These are phyloP conservation scores for Amphirosellinia nigrospora DNA, from an alignment of 495 filamentous ascomycete genomes.

Conservation along the genomic window DNA sequence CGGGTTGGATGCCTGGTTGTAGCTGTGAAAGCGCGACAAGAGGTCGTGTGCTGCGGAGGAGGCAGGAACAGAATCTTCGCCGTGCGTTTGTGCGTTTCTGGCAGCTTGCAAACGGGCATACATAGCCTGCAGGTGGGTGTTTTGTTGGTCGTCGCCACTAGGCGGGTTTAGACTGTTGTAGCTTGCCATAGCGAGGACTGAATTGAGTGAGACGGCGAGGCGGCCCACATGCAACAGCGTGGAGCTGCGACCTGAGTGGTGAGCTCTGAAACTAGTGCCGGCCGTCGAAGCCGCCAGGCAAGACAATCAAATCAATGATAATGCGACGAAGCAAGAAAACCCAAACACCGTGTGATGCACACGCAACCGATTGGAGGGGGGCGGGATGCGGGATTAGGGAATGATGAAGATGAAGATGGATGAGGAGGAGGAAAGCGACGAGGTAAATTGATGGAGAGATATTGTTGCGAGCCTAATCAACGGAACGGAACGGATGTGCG, in stretches of 20 bases:
- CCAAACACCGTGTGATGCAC: neutral
- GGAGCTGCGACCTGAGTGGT: conserved; percentile 8
- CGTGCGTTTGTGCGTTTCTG: conserved; percentile 32
- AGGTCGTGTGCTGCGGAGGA: conserved; percentile 34
- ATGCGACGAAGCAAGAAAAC: neutral
- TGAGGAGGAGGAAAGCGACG: conserved; percentile 19
- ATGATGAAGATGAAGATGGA: conserved; percentile 39
- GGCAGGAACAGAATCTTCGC: conserved; percentile 29
- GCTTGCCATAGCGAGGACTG: conserved; percentile 47
- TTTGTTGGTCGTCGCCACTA: conserved; percentile 39
- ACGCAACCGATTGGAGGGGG: neutral
- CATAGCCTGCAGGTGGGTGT: conserved; percentile 38
- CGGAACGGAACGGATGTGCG: conserved; percentile 7
- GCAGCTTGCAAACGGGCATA: conserved; percentile 39
- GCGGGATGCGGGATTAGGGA: neutral
- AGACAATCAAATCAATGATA: neutral
- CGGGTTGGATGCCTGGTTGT: conserved; percentile 43
- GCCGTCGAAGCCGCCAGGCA: conserved; percentile 17
- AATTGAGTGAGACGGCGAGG: conserved; percentile 24
- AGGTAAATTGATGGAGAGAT: neutral
- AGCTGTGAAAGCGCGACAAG: conserved; percentile 41
- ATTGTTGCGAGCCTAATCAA: conserved; percentile 13
- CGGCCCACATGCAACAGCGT: conserved; percentile 21
- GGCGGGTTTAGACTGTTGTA: conserved; percentile 43
- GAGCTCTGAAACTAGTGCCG: conserved; percentile 22